phyloP scores from a whole-genome alignment of 768 basidiomycete genomes.

The Amanita fuliginea region DNA sequence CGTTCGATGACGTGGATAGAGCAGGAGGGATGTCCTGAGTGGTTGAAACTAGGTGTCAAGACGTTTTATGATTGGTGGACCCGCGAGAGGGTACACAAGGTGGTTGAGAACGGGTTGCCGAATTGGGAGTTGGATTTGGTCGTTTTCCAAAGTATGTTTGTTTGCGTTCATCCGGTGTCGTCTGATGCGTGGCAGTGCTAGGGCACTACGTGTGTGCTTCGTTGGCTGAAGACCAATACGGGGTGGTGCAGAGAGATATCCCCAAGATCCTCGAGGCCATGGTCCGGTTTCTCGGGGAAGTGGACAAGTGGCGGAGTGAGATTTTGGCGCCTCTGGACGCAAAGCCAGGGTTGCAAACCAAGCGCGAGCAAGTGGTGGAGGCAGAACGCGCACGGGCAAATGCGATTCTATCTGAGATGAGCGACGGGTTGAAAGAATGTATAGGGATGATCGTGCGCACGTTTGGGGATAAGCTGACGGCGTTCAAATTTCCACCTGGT shows the following conservation, averaged over 20 bases:
- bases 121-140: constrained; percentile 52
- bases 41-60: not conserved
- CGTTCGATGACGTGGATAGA: constrained; percentile 1
- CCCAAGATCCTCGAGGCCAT: constrained; percentile 74
- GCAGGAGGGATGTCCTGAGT: not conserved
- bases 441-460: constrained; percentile 56
- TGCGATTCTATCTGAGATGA: constrained; percentile 28
- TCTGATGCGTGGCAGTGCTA: constrained; percentile 28
- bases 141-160: constrained; percentile 44
- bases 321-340: constrained; percentile 15
- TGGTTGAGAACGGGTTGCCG: constrained; percentile 45
- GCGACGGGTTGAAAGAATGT: constrained; percentile 52
- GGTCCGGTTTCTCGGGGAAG: constrained; percentile 48
- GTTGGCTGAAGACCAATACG: constrained; percentile 70
- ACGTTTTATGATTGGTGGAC: constrained; percentile 38
- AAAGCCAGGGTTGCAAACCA: constrained; percentile 7
- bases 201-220: constrained; percentile 62
- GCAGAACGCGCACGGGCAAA: constrained; percentile 32
- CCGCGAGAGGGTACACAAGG: constrained; percentile 38
- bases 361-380: constrained; percentile 17
- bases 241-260: constrained; percentile 78
- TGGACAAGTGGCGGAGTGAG: constrained; percentile 56
- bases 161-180: not conserved
- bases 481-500: constrained; percentile 70
- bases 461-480: constrained; percentile 63